Evolutionary conservation across 352 stramenopile species (phyloP).

Genomic region (Phytophthora quininea): DNA sequence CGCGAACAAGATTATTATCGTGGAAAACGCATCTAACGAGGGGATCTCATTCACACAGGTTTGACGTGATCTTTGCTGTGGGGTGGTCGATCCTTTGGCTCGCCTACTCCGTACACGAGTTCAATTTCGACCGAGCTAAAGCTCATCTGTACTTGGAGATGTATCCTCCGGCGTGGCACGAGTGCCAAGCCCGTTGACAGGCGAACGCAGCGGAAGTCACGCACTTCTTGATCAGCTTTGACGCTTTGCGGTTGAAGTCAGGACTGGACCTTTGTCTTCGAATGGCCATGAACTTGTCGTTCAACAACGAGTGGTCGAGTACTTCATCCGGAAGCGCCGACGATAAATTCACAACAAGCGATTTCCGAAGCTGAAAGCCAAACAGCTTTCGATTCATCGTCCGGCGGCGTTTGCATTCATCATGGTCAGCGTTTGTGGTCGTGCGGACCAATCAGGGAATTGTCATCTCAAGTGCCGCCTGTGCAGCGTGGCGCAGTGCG

Average conservation of each 20-base stretch:
- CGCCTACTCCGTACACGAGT: slow-evolving; percentile 21
- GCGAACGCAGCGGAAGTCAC: slow-evolving; percentile 18
- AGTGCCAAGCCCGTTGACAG: slow-evolving; percentile 17
- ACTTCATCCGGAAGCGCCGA: slow-evolving; percentile 15
- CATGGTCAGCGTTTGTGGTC: slow-evolving; percentile 5
- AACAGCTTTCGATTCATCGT: slow-evolving; percentile 2
- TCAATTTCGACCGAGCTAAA: slow-evolving; percentile 23
- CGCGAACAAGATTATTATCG: not conserved
- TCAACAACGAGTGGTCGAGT: slow-evolving; percentile 27
- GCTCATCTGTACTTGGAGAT: slow-evolving; percentile 20
- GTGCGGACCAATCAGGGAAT: slow-evolving; percentile 19
- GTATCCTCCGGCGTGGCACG: slow-evolving; percentile 19
- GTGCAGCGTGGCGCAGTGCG: slow-evolving; percentile 16
- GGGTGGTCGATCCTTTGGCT: slow-evolving; percentile 23
- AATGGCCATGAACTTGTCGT: slow-evolving; percentile 29
- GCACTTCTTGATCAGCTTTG: slow-evolving; percentile 28
- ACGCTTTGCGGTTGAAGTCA: slow-evolving; percentile 23
- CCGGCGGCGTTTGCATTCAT: slow-evolving; percentile 3
- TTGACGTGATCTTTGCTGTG: slow-evolving; percentile 34
- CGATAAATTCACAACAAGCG: not conserved
- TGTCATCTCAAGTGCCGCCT: slow-evolving; percentile 8
- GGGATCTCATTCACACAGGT: slow-evolving; percentile 2
- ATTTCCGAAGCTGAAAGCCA: not conserved
- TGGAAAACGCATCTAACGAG: not conserved
- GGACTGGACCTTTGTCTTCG: slow-evolving; percentile 14